Evolutionary conservation across 1,139 yeast species (phyloP), one percentile per base, ranked within the genome.

Genomic region (Saccharomyces hybrid): DNA sequence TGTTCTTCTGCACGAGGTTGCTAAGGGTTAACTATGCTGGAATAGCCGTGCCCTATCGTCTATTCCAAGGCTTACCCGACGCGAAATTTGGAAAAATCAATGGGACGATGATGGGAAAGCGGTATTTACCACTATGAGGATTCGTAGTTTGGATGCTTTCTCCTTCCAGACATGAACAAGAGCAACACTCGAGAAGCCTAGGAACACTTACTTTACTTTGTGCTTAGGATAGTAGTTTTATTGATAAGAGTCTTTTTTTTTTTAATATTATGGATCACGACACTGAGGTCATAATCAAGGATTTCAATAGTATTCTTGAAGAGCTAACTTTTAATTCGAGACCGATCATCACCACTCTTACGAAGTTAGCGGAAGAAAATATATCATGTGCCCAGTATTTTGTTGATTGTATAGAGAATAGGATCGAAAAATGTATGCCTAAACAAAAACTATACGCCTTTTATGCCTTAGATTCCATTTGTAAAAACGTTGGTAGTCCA

Each of bases 401-500:
- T 55, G 81, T 87, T 46, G 81, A 80, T 57, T 88, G 90, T 28
- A 80, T 93, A 52, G 87, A 82, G 63, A 76, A 75, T 50, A 80
- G 87, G 64, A 79, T 87, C 51, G 77, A 77, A 56, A 79, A 87
- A 67, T 80, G 84, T 59, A 78, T 88, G 4, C 98, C 98, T 1
- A 80, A 81, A 23, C 91, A 88, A 62, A 93, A 93, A 71, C 77
- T 93, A 54, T 93, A 81, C 64, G 83, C 95, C 3, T 77, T 93
- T 61, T 93, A 91, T 68, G 77, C 91, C 51, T 73, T 93, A 55
- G 99, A 93, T 69, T 90, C 97, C n/a, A 86, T 93, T 50, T 87
- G 95, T 71, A 93, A 93, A 70, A 88, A 85, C 63, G 85, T 89
- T 25, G 97, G 97, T 5, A 80, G 83, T 57, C 97, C 98, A 1